Percentiles rank a stretch among this genome's conserved stretches.
These are phyloP conservation scores for Sclerotinia nivalis DNA, from an alignment of 2,329 filamentous ascomycete species.

Conservation along the genomic window DNA sequence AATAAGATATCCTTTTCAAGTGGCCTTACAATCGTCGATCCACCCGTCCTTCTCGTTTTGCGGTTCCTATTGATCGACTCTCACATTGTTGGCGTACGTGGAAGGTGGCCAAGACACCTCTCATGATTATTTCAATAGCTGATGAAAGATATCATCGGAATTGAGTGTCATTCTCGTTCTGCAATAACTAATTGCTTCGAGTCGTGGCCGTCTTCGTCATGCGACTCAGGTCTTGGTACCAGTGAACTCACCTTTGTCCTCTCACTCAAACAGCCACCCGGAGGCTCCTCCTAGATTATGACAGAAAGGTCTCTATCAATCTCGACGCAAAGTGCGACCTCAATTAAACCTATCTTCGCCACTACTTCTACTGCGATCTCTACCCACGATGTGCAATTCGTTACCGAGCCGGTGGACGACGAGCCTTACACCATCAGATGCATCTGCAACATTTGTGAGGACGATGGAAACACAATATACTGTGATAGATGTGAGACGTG, in stretches of 20 bases:
- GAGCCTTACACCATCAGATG: slow-evolving; percentile 96
- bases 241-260: slow-evolving; percentile 42
- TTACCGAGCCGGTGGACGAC: slow-evolving; percentile 60
- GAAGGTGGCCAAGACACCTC: slow-evolving; percentile 11
- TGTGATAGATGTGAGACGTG: slow-evolving; percentile 96
- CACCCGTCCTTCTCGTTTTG: background rate
- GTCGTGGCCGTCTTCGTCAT: slow-evolving; percentile 44
- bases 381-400: slow-evolving; percentile 35
- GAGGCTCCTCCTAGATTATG: slow-evolving; percentile 44
- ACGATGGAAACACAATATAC: slow-evolving; percentile 96
- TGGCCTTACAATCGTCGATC: slow-evolving; percentile 8
- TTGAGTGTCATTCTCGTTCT: slow-evolving; percentile 33
- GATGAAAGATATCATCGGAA: slow-evolving; percentile 35
- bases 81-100: slow-evolving; percentile 18
- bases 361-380: slow-evolving; percentile 32
- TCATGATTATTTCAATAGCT: slow-evolving; percentile 30
- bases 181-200: slow-evolving; percentile 38
- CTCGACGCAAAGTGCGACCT: slow-evolving; percentile 42
- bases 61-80: slow-evolving; percentile 11
- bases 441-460: slow-evolving; percentile 89
- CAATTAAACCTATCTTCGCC: slow-evolving; percentile 33
- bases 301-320: slow-evolving; percentile 43
- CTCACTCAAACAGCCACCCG: slow-evolving; percentile 39
- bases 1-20: background rate
- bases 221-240: slow-evolving; percentile 42